These are phyloP conservation scores for Lachnellula hyalina DNA, from an alignment of 2,329 filamentous ascomycete species.

Conservation along the genomic window DNA sequence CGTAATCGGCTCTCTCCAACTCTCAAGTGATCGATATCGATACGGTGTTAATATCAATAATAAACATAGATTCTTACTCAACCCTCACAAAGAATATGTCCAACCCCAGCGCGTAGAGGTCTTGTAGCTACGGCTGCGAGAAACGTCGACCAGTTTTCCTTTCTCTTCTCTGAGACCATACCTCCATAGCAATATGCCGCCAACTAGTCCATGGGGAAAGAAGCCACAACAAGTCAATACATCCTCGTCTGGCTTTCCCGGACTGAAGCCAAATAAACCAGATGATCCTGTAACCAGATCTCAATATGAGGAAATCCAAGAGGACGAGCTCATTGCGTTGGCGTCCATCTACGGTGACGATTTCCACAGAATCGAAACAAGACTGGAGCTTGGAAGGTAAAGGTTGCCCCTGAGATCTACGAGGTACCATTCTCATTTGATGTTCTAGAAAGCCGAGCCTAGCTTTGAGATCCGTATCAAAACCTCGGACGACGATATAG, in stretches of 20 bases:
- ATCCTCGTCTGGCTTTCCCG: conserved; percentile 21
- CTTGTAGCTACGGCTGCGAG: conserved; percentile 28
- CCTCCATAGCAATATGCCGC: conserved; percentile 26
- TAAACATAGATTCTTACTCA: conserved; percentile 6
- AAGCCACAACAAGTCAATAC: conserved; percentile 34
- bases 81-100: conserved; percentile 13
- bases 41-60: background rate
- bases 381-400: conserved; percentile 77
- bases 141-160: conserved; percentile 14
- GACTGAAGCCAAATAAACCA: conserved; percentile 14
- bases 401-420: conserved; percentile 21
- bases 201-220: conserved; percentile 31
- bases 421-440: background rate
- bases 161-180: conserved; percentile 6
- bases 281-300: conserved; percentile 41
- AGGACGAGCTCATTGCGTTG: conserved; percentile 80
- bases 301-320: conserved; percentile 78
- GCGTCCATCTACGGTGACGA: conserved; percentile 88
- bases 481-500: conserved; percentile 65
- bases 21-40: background rate
- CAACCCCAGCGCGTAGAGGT: conserved; percentile 23
- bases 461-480: conserved; percentile 76
- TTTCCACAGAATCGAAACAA: conserved; percentile 69
- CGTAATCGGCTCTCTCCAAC: background rate
- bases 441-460: conserved; percentile 66